Evolutionary conservation across 108 stramenopile genomes (phyloP), one percentile per base, ranked within the genome.

Genomic region (Craspedostauros australis): DNA sequence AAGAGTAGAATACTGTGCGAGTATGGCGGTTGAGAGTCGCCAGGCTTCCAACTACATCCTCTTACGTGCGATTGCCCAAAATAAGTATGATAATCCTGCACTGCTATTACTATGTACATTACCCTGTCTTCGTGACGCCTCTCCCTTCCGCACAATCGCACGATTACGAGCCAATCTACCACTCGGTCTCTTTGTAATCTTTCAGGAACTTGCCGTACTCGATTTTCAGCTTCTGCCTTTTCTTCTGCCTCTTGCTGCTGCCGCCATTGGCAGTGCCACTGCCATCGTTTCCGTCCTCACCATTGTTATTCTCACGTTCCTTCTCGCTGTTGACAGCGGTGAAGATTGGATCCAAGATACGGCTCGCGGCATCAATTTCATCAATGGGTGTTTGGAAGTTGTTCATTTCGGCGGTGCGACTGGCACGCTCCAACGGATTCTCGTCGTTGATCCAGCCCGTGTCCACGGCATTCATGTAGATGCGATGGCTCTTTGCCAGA

Each of bases 371-470:
- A 65, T 95, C 94, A 33, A 92, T 54, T 61, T 95, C 94, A 60
- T 95, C 94, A 51, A 95, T 88, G 2, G 94, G 94, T 2, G 94
- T 95, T 64, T 91, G 88, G 60, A 95, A 95, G 23, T 66, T 57
- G 66, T 95, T 91, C 3, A 51, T 72, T 58, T 75, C 54, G 3
- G 84, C 90, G 25, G 69, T 90, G 39, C 84, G 84, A 23, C 63
- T 66, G 2, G 94, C 94, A 54, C 62, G 63, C 29, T 84, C 86
- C 55, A 85, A 39, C 26, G 94, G 94, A 72, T 92, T 89, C 68
- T 94, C 93, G 55, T 88, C 86, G 57, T 94, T 94, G 52, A 94
- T 89, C 93, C 93, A 94, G 22, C 94, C 94, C 2, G 94, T 95
- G 55, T 95, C 94, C 12, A 95, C 90, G 21, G 77, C 72, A 43